Evolutionary conservation across 2,329 filamentous ascomycete species (phyloP).

Genomic region (Blumeria graminis): DNA sequence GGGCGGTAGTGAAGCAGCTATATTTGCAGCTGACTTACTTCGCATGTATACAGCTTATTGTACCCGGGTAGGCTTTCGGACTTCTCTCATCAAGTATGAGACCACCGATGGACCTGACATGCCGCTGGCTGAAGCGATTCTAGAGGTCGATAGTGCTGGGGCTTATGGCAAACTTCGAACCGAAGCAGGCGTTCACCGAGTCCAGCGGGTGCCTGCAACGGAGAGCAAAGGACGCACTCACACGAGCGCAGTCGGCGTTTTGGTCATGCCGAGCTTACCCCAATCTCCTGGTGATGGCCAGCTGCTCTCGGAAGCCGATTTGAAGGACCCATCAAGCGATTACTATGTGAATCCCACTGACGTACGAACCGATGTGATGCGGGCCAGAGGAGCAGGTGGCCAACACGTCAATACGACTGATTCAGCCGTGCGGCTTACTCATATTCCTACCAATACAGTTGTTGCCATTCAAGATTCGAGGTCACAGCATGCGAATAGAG

Average conservation of each 20-base stretch:
- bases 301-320: conserved; percentile 29
- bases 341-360: conserved; percentile 76
- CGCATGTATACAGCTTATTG: conserved; percentile 79
- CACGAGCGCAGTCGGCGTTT: conserved; percentile 75
- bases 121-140: conserved; percentile 63
- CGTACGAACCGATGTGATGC: conserved; percentile 70
- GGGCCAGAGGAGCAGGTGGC: conserved; percentile 72
- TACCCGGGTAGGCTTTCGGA: conserved; percentile 37
- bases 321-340: conserved; percentile 68
- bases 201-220: conserved; percentile 79
- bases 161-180: conserved; percentile 63
- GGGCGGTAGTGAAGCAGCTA: conserved; percentile 70
- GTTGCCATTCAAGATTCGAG: conserved; percentile 85
- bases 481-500: conserved; percentile 73
- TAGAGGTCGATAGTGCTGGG: conserved; percentile 55
- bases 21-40: conserved; percentile 71
- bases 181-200: conserved; percentile 84
- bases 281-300: conserved; percentile 23
- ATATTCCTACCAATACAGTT: conserved; percentile 63
- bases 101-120: conserved; percentile 43
- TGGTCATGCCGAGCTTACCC: conserved; percentile 72
- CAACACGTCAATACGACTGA: conserved; percentile 99
- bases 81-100: conserved; percentile 58
- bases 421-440: conserved; percentile 79
- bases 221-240: conserved; percentile 81